phyloP scores from a whole-genome alignment of 2,329 filamentous ascomycete genomes.

The Colletotrichum sublineola region DNA sequence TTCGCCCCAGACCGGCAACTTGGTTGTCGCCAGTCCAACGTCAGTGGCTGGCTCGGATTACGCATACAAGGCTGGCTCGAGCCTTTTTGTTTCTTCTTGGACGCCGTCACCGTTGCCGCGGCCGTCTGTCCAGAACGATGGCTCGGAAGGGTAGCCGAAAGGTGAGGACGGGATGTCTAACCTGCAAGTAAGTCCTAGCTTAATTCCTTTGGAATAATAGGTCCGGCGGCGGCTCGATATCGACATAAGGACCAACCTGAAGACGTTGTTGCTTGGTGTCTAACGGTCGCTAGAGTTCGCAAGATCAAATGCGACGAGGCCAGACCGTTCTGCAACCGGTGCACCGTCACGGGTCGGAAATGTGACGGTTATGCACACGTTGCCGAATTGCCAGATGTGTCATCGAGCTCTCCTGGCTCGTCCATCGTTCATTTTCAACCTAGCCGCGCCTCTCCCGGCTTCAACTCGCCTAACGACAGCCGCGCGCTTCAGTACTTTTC shows the following conservation, averaged over 20 bases:
- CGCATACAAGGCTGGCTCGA: constrained; percentile 19
- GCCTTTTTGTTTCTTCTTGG: background rate
- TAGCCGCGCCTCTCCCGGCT: constrained; percentile 38
- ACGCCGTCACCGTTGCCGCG: background rate
- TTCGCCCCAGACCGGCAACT: constrained; percentile 10
- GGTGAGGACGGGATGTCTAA: constrained; percentile 65
- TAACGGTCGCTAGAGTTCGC: constrained; percentile 57
- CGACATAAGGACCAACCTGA: background rate
- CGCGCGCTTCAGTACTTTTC: constrained; percentile 52
- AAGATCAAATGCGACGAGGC: constrained; percentile 70
- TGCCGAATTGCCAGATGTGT: constrained; percentile 36
- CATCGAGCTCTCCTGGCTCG: constrained; percentile 39
- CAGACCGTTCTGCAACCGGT: constrained; percentile 67
- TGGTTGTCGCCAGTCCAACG: background rate
- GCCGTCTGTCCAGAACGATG: constrained; percentile 8
- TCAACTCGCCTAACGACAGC: constrained; percentile 15
- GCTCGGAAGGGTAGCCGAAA: constrained; percentile 60
- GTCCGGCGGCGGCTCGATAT: background rate
- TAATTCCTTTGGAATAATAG: background rate
- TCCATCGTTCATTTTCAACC: constrained; percentile 36
- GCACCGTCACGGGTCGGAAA: constrained; percentile 67
- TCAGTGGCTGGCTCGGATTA: constrained; percentile 20
- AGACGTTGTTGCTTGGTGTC: background rate
- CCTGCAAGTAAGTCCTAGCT: constrained; percentile 62
- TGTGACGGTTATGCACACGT: constrained; percentile 66